phyloP scores from a whole-genome alignment of 192 early-diverging fungal species.

The Coemansia sp. region DNA sequence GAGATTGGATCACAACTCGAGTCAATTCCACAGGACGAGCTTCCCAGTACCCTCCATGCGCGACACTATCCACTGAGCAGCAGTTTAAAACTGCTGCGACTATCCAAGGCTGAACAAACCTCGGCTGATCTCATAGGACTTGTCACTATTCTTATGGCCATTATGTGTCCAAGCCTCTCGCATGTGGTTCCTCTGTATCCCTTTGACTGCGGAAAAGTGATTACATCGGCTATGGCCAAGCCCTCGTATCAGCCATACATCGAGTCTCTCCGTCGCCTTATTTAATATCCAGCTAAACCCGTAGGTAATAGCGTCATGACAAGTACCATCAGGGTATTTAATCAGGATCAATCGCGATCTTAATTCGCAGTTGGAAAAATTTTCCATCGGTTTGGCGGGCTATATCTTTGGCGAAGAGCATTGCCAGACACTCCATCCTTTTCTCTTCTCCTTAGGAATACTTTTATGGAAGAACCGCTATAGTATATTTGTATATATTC shows the following conservation, averaged over 20 bases:
- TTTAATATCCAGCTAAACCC: too few relatives aligned
- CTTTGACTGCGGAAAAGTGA: not conserved
- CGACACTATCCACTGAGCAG: not conserved
- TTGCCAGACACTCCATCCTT: not conserved
- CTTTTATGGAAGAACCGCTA: conserved; percentile 58
- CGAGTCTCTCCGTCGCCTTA: not conserved
- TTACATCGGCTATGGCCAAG: not conserved
- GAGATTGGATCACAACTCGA: not conserved
- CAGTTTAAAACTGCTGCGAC: not conserved
- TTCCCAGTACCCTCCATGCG: not conserved
- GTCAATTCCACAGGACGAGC: too few relatives aligned
- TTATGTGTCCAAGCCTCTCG: not conserved
- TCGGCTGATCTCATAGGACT: not conserved
- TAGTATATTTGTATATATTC: conserved; percentile 37
- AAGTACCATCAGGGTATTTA: not conserved
- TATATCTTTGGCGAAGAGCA: not conserved
- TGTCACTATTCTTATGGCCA: not conserved
- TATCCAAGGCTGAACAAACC: not conserved
- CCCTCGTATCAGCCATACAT: not conserved
- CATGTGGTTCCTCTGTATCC: not conserved
- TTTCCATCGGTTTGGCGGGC: not conserved
- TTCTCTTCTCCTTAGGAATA: conserved; percentile 49
- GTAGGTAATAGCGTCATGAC: too few relatives aligned
- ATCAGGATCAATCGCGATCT: not conserved
- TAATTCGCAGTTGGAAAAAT: conserved; percentile 6